Evolutionary conservation across 768 basidiomycete genomes (phyloP), one percentile per base, ranked within the genome.

Genomic region (Boletus rufocinnamomeus): DNA sequence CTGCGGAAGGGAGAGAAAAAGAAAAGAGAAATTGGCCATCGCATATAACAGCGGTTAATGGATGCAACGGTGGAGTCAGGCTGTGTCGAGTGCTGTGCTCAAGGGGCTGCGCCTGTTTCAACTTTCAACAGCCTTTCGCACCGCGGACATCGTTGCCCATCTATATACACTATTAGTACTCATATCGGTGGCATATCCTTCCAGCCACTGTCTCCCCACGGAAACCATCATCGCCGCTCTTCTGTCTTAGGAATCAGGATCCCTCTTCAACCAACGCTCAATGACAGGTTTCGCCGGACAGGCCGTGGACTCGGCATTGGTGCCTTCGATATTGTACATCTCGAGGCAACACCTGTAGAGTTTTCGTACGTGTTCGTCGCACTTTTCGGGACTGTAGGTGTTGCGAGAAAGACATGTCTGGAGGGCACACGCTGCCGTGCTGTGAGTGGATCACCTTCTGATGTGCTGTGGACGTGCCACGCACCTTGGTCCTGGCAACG

Each of bases 381-480:
- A 91, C 60, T 79, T 84, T 21, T 88, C 86, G 0, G 85, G 88
- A 3, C 62, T 64, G 65, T 88, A 89, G 0, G 84, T 87, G 68
- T 89, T 80, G 59, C 80, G 84, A 52, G 78, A 79, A 32, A 90
- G 75, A 66, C 89, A 91, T 2, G 74, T 56, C 45, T 89, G 88
- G 4, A 90, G 74, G 23, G 76, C 69, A 65, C 88, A 90, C 0
- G 88, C 88, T 90, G 63, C 2, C 5, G 1, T 19, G 35, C 30
- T 1, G 11, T 25, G 46, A 56, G 19, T 4, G 23, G 27, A 30
- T 35, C 52, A 56, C 13, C 8, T 14, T 2, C 35, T 8, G 21
- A 6, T 34, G 10, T 32, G 10, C 11, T 6, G 19, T 41, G 27
- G 25, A 32, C 34, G 7, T n/a, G n/a, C 11, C n/a, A 56, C 67